Conservation (phyloP, 805 yeast genomes). For the Candida tallmaniae region DNA sequence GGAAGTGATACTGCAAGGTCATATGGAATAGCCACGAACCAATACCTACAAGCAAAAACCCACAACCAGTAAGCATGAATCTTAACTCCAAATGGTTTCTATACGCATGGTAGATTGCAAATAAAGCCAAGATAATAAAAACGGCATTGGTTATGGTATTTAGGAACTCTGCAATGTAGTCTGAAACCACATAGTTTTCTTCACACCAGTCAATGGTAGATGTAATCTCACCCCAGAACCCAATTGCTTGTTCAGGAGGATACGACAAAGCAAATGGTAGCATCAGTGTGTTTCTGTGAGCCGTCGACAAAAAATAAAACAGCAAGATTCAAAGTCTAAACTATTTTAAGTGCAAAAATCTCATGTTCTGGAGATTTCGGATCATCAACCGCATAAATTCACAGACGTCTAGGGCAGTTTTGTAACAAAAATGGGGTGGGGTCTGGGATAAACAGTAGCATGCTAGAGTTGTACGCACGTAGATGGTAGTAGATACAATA, state of each 20-base stretch:
- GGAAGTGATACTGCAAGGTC: constrained; percentile 88
- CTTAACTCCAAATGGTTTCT: constrained; percentile 62
- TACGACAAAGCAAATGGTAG: constrained; percentile 51
- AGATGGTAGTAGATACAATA: too few species aligned
- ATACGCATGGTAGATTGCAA: constrained; percentile 57
- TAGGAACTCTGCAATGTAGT: constrained; percentile 84
- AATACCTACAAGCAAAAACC: constrained; percentile 84
- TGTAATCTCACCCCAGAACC: constrained; percentile 81
- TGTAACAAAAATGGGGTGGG: not conserved
- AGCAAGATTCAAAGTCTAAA: too few species aligned
- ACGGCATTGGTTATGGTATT: constrained; percentile 76
- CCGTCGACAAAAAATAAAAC: too few species aligned
- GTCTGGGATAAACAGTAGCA: not conserved
- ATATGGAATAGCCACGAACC: constrained; percentile 96
- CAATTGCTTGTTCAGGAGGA: constrained; percentile 51
- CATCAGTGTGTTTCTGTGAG: too few species aligned
- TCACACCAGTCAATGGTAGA: constrained; percentile 99
- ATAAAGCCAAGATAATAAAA: constrained; percentile 52
- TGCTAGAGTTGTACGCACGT: too few species aligned
- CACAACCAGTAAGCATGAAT: constrained; percentile 66
- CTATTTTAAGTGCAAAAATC: too few species aligned
- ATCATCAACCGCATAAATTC: too few species aligned
- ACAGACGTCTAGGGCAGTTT: too few species aligned
- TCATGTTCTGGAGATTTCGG: too few species aligned
- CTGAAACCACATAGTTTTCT: constrained; percentile 86